These are phyloP conservation scores for Colletotrichum nymphaeae DNA, from an alignment of 2,329 filamentous ascomycete species.

Conservation along the genomic window DNA sequence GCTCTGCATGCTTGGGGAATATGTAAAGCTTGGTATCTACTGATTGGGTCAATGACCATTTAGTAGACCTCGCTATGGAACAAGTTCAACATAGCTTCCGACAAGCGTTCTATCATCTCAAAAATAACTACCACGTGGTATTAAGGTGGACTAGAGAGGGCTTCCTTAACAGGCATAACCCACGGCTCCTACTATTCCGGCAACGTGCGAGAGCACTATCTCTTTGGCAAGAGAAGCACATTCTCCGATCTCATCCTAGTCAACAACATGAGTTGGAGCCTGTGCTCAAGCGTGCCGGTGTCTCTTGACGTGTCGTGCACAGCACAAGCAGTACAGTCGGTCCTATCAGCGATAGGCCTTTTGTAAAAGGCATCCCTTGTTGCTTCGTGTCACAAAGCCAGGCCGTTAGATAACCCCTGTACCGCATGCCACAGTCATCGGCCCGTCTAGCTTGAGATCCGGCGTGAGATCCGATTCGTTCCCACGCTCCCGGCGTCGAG, in stretches of 20 bases:
- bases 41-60: too few species aligned
- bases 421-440: not conserved
- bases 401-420: not conserved
- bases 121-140: not conserved
- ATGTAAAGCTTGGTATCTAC: too few species aligned
- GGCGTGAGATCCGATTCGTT: not conserved
- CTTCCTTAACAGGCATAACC: not conserved
- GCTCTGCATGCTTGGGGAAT: too few species aligned
- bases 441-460: not conserved
- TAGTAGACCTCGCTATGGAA: too few species aligned
- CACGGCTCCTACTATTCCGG: not conserved
- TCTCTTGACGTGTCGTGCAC: not conserved
- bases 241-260: not conserved
- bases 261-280: not conserved
- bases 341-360: not conserved
- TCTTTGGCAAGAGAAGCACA: not conserved
- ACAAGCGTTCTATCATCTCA: not conserved
- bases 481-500: not conserved
- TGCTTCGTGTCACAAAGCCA: not conserved
- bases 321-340: not conserved
- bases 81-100: too few species aligned
- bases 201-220: not conserved
- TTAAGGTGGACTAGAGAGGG: not conserved
- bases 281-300: not conserved
- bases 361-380: not conserved